A percentile compares a stretch with the other conserved stretches of the same genome.
These are phyloP conservation scores for Nicotiana tabacum DNA, from an alignment of 257 asterid species.

Conservation along the genomic window DNA sequence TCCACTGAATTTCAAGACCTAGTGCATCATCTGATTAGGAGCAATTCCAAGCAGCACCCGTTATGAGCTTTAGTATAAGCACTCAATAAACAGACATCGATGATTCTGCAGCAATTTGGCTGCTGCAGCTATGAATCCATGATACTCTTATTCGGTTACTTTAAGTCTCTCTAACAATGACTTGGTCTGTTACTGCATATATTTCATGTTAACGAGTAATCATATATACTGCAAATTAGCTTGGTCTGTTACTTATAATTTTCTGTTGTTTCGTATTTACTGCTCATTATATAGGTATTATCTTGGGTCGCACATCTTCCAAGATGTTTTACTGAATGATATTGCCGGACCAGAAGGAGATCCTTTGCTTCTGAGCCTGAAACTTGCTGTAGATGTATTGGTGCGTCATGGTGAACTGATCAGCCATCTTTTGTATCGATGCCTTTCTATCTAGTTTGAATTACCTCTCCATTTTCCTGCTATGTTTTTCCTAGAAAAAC, in stretches of 20 bases:
- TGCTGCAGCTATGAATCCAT: not conserved
- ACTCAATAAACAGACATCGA: not conserved
- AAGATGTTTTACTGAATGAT: conserved; percentile 90
- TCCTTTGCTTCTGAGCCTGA: conserved; percentile 83
- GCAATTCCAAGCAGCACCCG: not conserved
- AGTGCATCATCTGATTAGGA: not conserved
- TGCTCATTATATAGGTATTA: conserved; percentile 53
- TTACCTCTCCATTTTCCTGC: not conserved
- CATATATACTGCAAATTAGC: not conserved
- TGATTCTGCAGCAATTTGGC: not conserved
- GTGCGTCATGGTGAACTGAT: conserved; percentile 42
- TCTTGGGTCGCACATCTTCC: conserved; percentile 67
- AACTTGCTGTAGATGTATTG: conserved; percentile 96
- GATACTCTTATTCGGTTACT: conserved; percentile 4
- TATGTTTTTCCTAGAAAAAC: not conserved
- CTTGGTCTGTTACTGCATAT: not conserved
- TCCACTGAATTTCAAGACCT: not conserved
- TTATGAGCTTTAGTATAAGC: not conserved
- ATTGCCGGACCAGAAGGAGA: conserved; percentile 98
- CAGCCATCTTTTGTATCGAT: conserved; percentile 9
- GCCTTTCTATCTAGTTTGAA: not conserved
- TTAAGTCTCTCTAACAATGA: not conserved
- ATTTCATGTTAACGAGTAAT: not conserved
- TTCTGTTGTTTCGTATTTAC: conserved; percentile 11
- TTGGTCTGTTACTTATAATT: not conserved